A percentile compares a stretch with the other conserved stretches of the same genome.
phyloP scores from a whole-genome alignment of 176 grass and related monocot species.

The Triticum aestivum region IWGSC_CS_RefSeq_v2.1 NC_057813.1:531573089-531573588 shows the following conservation, averaged over 20 bases:
- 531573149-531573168: no score
- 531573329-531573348: neutral
- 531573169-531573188: neutral
- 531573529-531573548: constrained; percentile 18
- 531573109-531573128: no score
- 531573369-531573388: constrained; percentile 43
- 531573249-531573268: neutral
- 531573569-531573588: constrained; percentile 98
- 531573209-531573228: neutral
- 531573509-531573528: constrained; percentile 37
- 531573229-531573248: neutral
- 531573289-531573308: neutral
- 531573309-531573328: neutral
- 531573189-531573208: neutral
- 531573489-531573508: constrained; percentile 29
- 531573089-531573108: no score
- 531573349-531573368: constrained; percentile 25
- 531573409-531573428: constrained; percentile 44
- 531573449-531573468: constrained; percentile 11
- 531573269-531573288: no score
- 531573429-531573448: constrained; percentile 18
- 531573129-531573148: no score
- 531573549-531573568: constrained; percentile 72
- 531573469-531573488: constrained; percentile 24
- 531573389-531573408: constrained; percentile 48